Conservation (phyloP, 768 basidiomycete species). For the Baorangia bicolor region DNA sequence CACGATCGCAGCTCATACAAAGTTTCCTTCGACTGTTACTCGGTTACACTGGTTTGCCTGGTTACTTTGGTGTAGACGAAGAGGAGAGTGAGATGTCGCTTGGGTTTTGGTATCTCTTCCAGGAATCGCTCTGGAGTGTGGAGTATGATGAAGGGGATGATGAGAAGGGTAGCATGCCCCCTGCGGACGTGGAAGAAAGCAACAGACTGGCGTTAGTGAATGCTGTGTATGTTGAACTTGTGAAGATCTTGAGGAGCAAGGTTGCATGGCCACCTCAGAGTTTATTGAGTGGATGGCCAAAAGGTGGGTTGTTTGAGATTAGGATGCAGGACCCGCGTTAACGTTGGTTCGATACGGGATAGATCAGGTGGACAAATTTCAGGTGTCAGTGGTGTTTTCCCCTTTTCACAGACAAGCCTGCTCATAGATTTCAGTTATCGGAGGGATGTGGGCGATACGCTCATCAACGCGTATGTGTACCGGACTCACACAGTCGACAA, state of each 20-base stretch:
- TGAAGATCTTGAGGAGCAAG: slow-evolving; percentile 68
- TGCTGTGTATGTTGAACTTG: slow-evolving; percentile 77
- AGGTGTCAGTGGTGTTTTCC: slow-evolving; percentile 51
- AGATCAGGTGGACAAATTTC: slow-evolving; percentile 81
- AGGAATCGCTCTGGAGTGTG: slow-evolving; percentile 79
- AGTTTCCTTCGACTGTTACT: slow-evolving; percentile 70
- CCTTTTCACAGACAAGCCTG: not conserved
- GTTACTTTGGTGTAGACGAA: slow-evolving; percentile 80
- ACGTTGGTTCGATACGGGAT: slow-evolving; percentile 2
- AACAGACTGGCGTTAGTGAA: slow-evolving; percentile 58
- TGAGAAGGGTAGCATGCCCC: slow-evolving; percentile 19
- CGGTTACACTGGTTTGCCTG: slow-evolving; percentile 71
- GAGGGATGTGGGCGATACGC: slow-evolving; percentile 81
- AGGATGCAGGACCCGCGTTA: not conserved
- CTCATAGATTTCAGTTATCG: slow-evolving; percentile 56
- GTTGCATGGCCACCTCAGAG: slow-evolving; percentile 62
- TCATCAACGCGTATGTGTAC: slow-evolving; percentile 76
- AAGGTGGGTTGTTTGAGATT: slow-evolving; percentile 48
- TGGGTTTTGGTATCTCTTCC: slow-evolving; percentile 87
- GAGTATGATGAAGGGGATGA: slow-evolving; percentile 48
- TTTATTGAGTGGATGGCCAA: slow-evolving; percentile 54
- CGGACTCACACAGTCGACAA: not conserved
- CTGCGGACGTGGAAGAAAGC: slow-evolving; percentile 28
- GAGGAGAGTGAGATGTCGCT: slow-evolving; percentile 86
- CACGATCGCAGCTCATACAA: slow-evolving; percentile 58